These are phyloP conservation scores for Phycomyces blakesleeanus DNA, from an alignment of 192 early-diverging fungal species.

Conservation along the genomic window DNA sequence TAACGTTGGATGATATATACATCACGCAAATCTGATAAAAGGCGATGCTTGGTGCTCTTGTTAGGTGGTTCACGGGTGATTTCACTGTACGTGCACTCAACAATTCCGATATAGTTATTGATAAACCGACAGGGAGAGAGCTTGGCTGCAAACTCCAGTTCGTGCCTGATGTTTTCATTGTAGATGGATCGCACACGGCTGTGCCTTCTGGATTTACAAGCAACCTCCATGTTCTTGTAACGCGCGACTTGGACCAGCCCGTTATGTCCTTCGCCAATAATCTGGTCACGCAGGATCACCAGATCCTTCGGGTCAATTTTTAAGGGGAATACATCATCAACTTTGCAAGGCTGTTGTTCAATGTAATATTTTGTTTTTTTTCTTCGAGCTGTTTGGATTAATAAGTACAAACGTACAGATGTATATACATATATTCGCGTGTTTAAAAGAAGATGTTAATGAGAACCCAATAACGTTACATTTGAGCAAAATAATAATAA, in stretches of 20 bases:
- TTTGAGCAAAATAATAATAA: too few species aligned
- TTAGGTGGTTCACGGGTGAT: neutral
- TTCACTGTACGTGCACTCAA: neutral
- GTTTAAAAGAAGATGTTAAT: too few species aligned
- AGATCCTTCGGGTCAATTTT: too few species aligned
- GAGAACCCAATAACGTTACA: too few species aligned
- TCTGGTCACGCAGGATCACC: neutral
- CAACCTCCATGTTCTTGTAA: slow-evolving; percentile 8
- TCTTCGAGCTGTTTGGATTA: too few species aligned
- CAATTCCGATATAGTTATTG: slow-evolving; percentile 12
- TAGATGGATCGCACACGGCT: neutral
- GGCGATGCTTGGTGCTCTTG: too few species aligned
- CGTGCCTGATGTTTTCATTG: neutral
- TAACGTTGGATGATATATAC: slow-evolving; percentile 15
- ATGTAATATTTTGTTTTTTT: too few species aligned
- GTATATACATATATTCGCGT: too few species aligned
- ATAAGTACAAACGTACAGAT: too few species aligned
- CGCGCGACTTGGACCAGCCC: slow-evolving; percentile 1
- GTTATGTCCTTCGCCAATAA: slow-evolving; percentile 13
- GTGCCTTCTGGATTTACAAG: slow-evolving; percentile 11
- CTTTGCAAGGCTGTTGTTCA: too few species aligned
- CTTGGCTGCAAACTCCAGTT: slow-evolving; percentile 18
- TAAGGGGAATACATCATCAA: too few species aligned
- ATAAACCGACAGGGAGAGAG: slow-evolving; percentile 4
- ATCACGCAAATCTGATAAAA: neutral